phyloP scores from a whole-genome alignment of 192 early-diverging fungal species.

The Lobosporangium transversale region DNA sequence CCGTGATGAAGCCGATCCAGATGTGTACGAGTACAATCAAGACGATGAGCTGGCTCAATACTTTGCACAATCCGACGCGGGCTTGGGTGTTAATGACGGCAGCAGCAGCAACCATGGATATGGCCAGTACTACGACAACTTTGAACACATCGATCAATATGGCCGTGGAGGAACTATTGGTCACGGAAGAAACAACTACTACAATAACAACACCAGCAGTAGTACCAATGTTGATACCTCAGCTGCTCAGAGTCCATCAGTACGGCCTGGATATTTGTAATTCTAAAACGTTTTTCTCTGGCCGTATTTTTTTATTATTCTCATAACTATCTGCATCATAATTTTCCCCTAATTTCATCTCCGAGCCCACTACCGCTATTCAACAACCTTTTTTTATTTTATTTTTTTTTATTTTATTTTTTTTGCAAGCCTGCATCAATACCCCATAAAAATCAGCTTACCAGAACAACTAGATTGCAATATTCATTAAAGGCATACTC shows the following conservation, averaged over 20 bases:
- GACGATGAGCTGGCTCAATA: slow-evolving; percentile 47
- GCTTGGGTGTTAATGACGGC: slow-evolving; percentile 12
- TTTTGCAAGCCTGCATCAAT: background rate
- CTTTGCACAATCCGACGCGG: slow-evolving; percentile 45
- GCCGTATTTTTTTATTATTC: background rate
- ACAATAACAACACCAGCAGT: too few species aligned
- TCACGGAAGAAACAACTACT: background rate
- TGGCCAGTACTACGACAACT: slow-evolving; percentile 15
- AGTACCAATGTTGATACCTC: too few species aligned
- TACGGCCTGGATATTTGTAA: slow-evolving; percentile 19
- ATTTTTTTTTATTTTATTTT: background rate
- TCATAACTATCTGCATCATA: background rate
- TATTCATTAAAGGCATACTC: too few species aligned
- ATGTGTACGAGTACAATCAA: slow-evolving; percentile 47
- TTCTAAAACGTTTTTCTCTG: slow-evolving; percentile 12
- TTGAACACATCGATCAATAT: background rate
- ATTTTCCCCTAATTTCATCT: too few species aligned
- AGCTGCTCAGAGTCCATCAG: too few species aligned
- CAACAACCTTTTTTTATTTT: background rate
- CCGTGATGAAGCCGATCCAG: slow-evolving; percentile 20
- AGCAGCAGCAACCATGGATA: slow-evolving; percentile 10
- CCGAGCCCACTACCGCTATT: too few species aligned
- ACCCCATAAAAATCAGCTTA: too few species aligned
- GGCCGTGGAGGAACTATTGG: slow-evolving; percentile 13
- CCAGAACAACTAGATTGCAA: too few species aligned